Conservation (phyloP, 2,329 filamentous ascomycete species). For the Madurella mycetomatis region DNA sequence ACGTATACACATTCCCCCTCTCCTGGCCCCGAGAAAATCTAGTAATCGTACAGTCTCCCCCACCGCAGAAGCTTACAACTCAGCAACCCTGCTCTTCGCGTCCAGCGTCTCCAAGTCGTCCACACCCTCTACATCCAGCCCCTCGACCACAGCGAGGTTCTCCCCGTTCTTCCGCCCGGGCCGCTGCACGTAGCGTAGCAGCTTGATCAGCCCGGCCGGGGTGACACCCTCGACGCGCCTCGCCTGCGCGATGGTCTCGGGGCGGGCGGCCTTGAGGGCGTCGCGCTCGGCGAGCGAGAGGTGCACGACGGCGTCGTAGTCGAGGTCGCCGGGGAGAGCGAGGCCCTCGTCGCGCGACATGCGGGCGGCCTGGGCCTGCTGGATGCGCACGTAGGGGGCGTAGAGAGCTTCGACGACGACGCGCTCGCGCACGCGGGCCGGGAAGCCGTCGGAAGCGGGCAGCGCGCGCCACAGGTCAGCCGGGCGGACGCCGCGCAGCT, state of each 20-base stretch:
- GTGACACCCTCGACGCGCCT: constrained; percentile 77
- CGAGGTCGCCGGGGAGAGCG: constrained; percentile 64
- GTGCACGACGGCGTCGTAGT: constrained; percentile 70
- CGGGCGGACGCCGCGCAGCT: constrained; percentile 29
- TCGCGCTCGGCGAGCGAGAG: constrained; percentile 76
- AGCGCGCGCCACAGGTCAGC: not conserved
- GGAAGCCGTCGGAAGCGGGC: constrained; percentile 35
- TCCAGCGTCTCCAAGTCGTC: constrained; percentile 38
- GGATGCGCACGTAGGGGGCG: constrained; percentile 76
- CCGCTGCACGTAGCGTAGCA: constrained; percentile 60
- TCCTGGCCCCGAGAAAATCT: too few species aligned
- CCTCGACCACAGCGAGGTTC: constrained; percentile 6
- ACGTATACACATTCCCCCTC: too few species aligned
- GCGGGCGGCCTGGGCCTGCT: constrained; percentile 60
- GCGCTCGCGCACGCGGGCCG: constrained; percentile 57
- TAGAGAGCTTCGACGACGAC: constrained; percentile 81
- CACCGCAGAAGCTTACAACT: constrained; percentile 26
- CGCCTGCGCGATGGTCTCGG: constrained; percentile 85
- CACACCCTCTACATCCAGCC: constrained; percentile 15
- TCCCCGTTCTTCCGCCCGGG: constrained; percentile 9
- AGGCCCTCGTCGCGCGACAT: constrained; percentile 75
- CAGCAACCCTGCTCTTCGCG: constrained; percentile 36
- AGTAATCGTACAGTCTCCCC: not conserved
- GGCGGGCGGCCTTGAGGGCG: constrained; percentile 63
- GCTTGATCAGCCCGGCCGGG: constrained; percentile 53